phyloP scores from a whole-genome alignment of 2,329 filamentous ascomycete species.

The Trichoderma simmonsii region DNA sequence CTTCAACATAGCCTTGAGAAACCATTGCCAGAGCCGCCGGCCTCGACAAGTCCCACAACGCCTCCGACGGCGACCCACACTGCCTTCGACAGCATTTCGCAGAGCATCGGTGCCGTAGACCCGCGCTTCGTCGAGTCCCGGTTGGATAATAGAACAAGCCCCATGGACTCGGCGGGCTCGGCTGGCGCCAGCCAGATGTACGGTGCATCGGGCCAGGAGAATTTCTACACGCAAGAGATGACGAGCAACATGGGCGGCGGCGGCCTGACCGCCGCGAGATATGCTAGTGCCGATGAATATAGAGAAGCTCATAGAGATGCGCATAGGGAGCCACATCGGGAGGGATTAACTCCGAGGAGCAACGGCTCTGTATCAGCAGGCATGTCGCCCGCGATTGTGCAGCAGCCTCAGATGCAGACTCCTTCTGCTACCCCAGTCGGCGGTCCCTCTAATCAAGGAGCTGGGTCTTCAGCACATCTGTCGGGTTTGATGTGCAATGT shows the following conservation, averaged over 20 bases:
- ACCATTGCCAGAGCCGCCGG: conserved; percentile 51
- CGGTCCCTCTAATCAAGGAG: conserved; percentile 42
- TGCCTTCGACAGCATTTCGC: conserved; percentile 29
- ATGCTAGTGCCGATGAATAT: conserved; percentile 34
- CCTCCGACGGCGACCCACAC: conserved; percentile 33
- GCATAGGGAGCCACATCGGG: conserved; percentile 37
- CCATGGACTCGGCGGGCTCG: conserved; percentile 47
- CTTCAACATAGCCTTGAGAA: conserved; percentile 57
- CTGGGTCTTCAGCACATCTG: conserved; percentile 55
- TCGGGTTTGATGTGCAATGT: conserved; percentile 69
- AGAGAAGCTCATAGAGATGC: conserved; percentile 44
- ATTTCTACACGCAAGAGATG: conserved; percentile 36
- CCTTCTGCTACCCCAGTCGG: conserved; percentile 30
- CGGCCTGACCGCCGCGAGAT: conserved; percentile 40
- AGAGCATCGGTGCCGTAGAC: conserved; percentile 26
- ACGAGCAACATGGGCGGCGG: conserved; percentile 44
- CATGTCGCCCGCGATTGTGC: conserved; percentile 50
- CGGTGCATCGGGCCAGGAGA: conserved; percentile 28
- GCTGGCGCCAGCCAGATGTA: conserved; percentile 38
- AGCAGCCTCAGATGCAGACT: conserved; percentile 32
- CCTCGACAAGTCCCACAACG: conserved; percentile 25
- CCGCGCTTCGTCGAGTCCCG: conserved; percentile 22
- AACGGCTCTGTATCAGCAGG: conserved; percentile 54
- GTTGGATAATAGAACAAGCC: conserved; percentile 43
- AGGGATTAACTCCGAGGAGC: conserved; percentile 50